Evolutionary conservation across 2,329 filamentous ascomycete genomes (phyloP).

Genomic region (Penicillium rolfsii): DNA sequence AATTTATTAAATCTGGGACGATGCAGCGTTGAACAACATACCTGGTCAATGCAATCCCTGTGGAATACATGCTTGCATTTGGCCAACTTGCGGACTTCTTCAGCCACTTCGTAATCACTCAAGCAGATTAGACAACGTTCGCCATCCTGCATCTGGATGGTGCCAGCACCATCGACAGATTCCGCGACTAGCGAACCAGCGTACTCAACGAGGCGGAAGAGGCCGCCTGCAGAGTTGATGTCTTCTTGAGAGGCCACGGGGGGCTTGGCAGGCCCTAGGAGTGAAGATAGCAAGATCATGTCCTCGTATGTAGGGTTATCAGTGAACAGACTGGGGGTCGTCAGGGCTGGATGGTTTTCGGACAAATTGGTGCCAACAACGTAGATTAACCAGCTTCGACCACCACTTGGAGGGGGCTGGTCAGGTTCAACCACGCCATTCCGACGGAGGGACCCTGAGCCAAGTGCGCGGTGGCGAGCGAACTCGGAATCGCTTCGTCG

Average conservation of each 20-base stretch:
- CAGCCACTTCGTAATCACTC: conserved; percentile 65
- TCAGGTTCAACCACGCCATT: conserved; percentile 68
- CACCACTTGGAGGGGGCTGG: conserved; percentile 52
- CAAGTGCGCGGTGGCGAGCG: conserved; percentile 58
- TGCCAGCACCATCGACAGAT: conserved; percentile 44
- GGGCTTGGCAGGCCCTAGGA: conserved; percentile 69
- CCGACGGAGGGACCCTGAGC: conserved; percentile 63
- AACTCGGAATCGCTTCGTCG: conserved; percentile 64
- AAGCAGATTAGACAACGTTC: conserved; percentile 69
- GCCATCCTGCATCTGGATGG: conserved; percentile 45
- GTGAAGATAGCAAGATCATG: conserved; percentile 69
- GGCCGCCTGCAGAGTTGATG: conserved; percentile 63
- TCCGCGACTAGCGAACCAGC: conserved; percentile 52
- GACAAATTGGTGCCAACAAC: conserved; percentile 71
- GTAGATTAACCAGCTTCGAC: conserved; percentile 72
- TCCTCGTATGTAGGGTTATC: conserved; percentile 72
- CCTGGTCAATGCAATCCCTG: conserved; percentile 70
- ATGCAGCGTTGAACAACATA: conserved; percentile 42
- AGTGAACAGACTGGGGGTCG: conserved; percentile 70
- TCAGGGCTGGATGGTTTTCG: conserved; percentile 70
- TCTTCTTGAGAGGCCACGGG: conserved; percentile 69
- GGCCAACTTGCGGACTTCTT: conserved; percentile 62
- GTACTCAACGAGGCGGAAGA: conserved; percentile 58
- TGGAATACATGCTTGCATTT: conserved; percentile 71
- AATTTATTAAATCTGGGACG: conserved; percentile 5